phyloP scores from a whole-genome alignment of 352 stramenopile genomes.

The Phytophthora ramorum region DNA sequence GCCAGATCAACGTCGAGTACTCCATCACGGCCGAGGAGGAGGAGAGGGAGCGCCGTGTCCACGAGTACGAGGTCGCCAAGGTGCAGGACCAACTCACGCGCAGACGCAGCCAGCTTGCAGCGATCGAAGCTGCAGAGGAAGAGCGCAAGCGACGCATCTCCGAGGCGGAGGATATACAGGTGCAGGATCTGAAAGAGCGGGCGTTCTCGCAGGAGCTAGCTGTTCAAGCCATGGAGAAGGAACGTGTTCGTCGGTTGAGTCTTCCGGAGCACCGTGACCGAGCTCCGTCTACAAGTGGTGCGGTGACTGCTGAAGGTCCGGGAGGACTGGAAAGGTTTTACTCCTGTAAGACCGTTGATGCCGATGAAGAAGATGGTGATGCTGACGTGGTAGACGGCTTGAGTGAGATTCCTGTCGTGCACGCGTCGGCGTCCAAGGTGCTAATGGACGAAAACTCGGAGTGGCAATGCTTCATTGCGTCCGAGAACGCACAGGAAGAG shows the following conservation, averaged over 20 bases:
- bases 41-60: conserved; percentile 68
- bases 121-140: conserved; percentile 48
- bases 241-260: conserved; percentile 63
- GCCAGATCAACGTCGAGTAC: conserved; percentile 79
- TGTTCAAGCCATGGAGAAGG: conserved; percentile 60
- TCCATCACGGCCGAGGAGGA: conserved; percentile 66
- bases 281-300: conserved; percentile 13
- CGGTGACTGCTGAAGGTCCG: conserved; percentile 1
- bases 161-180: conserved; percentile 38
- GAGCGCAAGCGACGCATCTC: conserved; percentile 60
- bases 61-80: conserved; percentile 68
- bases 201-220: conserved; percentile 40
- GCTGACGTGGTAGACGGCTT: conserved; percentile 24
- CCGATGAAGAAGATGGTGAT: conserved; percentile 9
- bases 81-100: conserved; percentile 71
- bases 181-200: conserved; percentile 36
- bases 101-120: conserved; percentile 46
- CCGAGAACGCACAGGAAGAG: conserved; percentile 66
- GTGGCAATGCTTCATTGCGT: conserved; percentile 75
- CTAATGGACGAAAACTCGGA: conserved; percentile 65
- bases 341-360: conserved; percentile 32
- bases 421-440: conserved; percentile 61
- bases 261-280: conserved; percentile 53
- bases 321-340: conserved; percentile 30
- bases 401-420: conserved; percentile 72